Conservation (phyloP, 2,329 filamentous ascomycete genomes). For the Neonectria neomacrospora region DNA sequence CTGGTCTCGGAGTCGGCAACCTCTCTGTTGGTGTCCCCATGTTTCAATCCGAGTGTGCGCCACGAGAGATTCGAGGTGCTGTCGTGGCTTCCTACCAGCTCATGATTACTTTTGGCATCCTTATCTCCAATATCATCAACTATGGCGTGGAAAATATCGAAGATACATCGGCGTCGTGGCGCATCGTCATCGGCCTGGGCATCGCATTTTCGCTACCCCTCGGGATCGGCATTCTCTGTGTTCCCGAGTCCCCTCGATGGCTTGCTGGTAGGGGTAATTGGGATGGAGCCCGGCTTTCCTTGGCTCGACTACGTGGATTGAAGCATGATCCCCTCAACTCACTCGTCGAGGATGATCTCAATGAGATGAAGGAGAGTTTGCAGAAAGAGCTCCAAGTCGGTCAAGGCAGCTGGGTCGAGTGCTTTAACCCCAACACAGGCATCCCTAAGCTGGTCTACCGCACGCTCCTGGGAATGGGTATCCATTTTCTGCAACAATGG, state of each 20-base stretch:
- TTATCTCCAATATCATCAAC: constrained; percentile 66
- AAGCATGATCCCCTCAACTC: constrained; percentile 57
- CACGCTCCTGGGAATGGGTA: constrained; percentile 68
- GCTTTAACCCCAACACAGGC: constrained; percentile 65
- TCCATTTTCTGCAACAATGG: constrained; percentile 76
- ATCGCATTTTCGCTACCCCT: constrained; percentile 64
- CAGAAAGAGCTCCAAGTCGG: constrained; percentile 58
- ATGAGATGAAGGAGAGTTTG: constrained; percentile 62
- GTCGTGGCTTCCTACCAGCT: constrained; percentile 78
- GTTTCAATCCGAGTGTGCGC: constrained; percentile 73
- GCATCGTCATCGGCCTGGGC: constrained; percentile 69
- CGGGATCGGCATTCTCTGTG: constrained; percentile 61
- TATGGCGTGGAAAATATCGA: constrained; percentile 60
- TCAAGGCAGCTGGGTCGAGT: constrained; percentile 65
- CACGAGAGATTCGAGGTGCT: constrained; percentile 70
- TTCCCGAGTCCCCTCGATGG: constrained; percentile 69
- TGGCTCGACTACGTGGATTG: constrained; percentile 64
- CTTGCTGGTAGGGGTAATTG: constrained; percentile 60
- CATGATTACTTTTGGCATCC: constrained; percentile 78
- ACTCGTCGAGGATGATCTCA: constrained; percentile 62
- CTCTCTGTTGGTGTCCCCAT: constrained; percentile 74
- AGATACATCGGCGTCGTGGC: constrained; percentile 63
- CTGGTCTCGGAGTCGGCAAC: constrained; percentile 74
- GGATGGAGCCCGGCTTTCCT: constrained; percentile 60
- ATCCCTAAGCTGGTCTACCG: constrained; percentile 71